Conservation (phyloP, 179 eudicot species). For the Heliamphora pulchella region DNA sequence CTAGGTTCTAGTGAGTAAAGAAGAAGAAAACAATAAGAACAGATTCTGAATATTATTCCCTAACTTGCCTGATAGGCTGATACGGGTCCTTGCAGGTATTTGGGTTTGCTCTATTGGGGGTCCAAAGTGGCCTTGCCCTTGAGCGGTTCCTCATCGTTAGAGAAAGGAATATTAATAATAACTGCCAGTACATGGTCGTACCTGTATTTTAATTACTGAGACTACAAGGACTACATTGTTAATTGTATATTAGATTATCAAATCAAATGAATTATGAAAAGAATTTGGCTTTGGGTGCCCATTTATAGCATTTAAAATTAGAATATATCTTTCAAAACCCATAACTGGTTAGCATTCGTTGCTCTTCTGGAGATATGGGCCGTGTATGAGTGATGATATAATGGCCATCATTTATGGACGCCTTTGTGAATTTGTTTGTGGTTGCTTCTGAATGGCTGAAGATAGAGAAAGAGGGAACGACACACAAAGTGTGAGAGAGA, state of each 20-base stretch:
- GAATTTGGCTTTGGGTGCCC: background rate
- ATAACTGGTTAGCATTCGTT: background rate
- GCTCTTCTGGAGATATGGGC: background rate
- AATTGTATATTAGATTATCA: background rate
- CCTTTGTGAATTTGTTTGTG: background rate
- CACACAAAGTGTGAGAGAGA: background rate
- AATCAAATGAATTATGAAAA: background rate
- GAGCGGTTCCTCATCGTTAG: background rate
- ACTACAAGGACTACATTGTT: background rate
- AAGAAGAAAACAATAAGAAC: too few species aligned
- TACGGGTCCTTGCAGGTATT: too few species aligned
- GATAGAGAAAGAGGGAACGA: conserved; percentile 11
- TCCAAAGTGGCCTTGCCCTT: too few species aligned
- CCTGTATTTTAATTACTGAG: background rate
- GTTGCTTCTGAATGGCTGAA: conserved; percentile 9
- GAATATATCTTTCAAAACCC: background rate
- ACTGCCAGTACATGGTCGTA: background rate
- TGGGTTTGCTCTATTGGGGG: too few species aligned
- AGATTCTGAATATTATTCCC: too few species aligned
- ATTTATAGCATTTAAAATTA: background rate
- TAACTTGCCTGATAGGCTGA: too few species aligned
- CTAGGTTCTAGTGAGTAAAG: too few species aligned
- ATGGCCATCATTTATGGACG: background rate
- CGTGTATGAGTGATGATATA: background rate
- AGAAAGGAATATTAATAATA: background rate